A percentile compares a stretch with the other conserved stretches of the same genome.
These are phyloP conservation scores for Globisporangium abappressorium DNA, from an alignment of 352 stramenopile species.

Conservation along the genomic window DNA sequence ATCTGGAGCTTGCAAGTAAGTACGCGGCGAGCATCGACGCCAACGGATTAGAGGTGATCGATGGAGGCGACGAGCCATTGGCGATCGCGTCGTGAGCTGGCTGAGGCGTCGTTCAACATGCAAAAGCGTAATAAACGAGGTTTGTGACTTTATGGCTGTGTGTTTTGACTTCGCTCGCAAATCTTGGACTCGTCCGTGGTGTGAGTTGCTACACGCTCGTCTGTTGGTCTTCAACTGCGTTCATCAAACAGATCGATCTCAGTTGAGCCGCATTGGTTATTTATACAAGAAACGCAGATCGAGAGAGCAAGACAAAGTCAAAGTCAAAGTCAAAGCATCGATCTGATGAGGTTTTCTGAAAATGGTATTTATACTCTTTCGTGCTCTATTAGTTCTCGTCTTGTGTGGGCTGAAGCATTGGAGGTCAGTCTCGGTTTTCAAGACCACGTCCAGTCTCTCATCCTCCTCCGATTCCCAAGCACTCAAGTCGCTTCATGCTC, in stretches of 20 bases:
- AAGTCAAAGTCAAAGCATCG: not conserved
- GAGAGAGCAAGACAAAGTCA: not conserved
- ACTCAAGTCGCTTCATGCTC: not conserved
- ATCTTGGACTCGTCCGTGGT: not conserved
- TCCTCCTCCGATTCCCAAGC: not conserved
- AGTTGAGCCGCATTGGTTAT: not conserved
- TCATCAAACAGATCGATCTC: not conserved
- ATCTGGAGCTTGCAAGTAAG: conserved; percentile 84
- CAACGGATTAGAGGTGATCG: conserved; percentile 31
- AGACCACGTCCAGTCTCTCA: not conserved
- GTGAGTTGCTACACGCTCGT: not conserved
- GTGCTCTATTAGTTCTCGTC: not conserved
- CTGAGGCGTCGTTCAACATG: not conserved
- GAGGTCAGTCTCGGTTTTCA: conserved; percentile 1
- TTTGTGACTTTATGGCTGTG: conserved; percentile 5
- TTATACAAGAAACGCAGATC: not conserved
- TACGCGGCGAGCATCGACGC: conserved; percentile 81
- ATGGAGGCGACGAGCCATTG: conserved; percentile 46
- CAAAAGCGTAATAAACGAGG: conserved; percentile 3
- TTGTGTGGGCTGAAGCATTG: not conserved
- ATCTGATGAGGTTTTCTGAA: not conserved
- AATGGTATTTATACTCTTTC: conserved; percentile 6
- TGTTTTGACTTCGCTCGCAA: not conserved
- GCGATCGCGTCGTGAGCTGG: conserved; percentile 37
- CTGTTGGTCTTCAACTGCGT: not conserved